Evolutionary conservation across 2,329 filamentous ascomycete species (phyloP).

Genomic region (Nigrospora sphaerica): DNA sequence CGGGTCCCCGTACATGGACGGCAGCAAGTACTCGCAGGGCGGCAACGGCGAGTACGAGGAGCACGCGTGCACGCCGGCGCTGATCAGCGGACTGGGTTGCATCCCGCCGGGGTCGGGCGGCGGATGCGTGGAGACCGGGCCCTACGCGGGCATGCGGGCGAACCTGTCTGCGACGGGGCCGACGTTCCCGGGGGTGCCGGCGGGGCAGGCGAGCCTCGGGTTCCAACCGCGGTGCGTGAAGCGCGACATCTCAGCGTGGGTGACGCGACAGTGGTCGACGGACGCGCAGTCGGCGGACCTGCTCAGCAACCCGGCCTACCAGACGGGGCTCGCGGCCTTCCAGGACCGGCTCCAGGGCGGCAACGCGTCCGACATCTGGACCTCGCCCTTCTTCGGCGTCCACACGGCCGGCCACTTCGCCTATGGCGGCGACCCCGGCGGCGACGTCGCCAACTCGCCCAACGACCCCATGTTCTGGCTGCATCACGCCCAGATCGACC

Average conservation of each 20-base stretch:
- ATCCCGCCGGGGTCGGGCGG: slow-evolving; percentile 4
- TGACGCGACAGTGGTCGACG: slow-evolving; percentile 13
- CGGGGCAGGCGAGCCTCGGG: slow-evolving; percentile 9
- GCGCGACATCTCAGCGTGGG: slow-evolving; percentile 6
- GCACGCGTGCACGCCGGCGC: slow-evolving; percentile 12
- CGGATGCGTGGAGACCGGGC: slow-evolving; percentile 28
- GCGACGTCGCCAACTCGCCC: slow-evolving; percentile 7
- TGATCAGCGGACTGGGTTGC: slow-evolving; percentile 6
- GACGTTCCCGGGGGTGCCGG: slow-evolving; percentile 19
- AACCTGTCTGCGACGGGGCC: slow-evolving; percentile 13
- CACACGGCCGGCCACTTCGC: slow-evolving; percentile 27
- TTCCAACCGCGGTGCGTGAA: slow-evolving; percentile 8
- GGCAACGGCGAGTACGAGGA: slow-evolving; percentile 16
- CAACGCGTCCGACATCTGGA: slow-evolving; percentile 1
- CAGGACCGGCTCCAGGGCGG: slow-evolving; percentile 5
- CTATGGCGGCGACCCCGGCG: slow-evolving; percentile 26
- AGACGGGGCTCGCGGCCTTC: slow-evolving; percentile 3
- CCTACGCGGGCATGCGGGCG: slow-evolving; percentile 14
- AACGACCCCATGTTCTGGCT: slow-evolving; percentile 6
- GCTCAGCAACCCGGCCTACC: slow-evolving; percentile 12
- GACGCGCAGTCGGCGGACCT: slow-evolving; percentile 11
- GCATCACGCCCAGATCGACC: slow-evolving; percentile 10
- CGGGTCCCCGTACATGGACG: slow-evolving; percentile 25
- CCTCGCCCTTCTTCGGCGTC: slow-evolving; percentile 8
- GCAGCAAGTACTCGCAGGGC: slow-evolving; percentile 26